A percentile compares a stretch with the other conserved stretches of the same genome.
These are phyloP conservation scores for Verticillium dahliae DNA, from an alignment of 2,329 filamentous ascomycete genomes.

Conservation along the genomic window DNA sequence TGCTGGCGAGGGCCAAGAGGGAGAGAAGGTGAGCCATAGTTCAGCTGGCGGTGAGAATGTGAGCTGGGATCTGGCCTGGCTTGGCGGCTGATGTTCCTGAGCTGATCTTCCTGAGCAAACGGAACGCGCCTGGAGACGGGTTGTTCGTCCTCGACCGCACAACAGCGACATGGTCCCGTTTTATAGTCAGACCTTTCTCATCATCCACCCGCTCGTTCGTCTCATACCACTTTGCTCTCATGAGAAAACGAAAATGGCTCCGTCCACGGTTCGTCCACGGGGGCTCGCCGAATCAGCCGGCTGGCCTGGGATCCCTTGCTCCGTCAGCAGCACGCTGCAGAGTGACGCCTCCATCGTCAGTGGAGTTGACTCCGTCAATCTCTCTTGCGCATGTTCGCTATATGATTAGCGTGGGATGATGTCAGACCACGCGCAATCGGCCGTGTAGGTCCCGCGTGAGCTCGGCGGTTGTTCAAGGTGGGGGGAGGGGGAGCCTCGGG, in stretches of 20 bases:
- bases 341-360: background rate
- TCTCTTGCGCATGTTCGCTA: background rate
- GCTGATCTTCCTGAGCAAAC: background rate
- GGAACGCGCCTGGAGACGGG: too few relatives aligned
- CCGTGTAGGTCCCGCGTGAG: background rate
- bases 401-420: background rate
- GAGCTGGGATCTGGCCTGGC: background rate
- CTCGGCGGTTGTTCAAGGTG: too few relatives aligned
- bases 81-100: background rate
- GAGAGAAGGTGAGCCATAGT: background rate
- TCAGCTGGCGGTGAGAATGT: background rate
- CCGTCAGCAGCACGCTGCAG: background rate
- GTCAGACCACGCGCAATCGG: background rate
- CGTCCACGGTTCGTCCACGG: background rate
- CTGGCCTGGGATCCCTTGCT: background rate
- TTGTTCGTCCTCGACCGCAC: too few relatives aligned
- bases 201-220: background rate
- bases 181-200: too few relatives aligned
- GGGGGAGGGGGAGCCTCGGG: too few relatives aligned
- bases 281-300: background rate
- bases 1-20: background rate
- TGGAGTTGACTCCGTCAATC: background rate
- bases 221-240: too few relatives aligned
- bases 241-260: too few relatives aligned
- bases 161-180: too few relatives aligned